Evolutionary conservation across 2,329 filamentous ascomycete genomes (phyloP).

Genomic region (Ophiognomonia clavigignenti-juglandacearum): DNA sequence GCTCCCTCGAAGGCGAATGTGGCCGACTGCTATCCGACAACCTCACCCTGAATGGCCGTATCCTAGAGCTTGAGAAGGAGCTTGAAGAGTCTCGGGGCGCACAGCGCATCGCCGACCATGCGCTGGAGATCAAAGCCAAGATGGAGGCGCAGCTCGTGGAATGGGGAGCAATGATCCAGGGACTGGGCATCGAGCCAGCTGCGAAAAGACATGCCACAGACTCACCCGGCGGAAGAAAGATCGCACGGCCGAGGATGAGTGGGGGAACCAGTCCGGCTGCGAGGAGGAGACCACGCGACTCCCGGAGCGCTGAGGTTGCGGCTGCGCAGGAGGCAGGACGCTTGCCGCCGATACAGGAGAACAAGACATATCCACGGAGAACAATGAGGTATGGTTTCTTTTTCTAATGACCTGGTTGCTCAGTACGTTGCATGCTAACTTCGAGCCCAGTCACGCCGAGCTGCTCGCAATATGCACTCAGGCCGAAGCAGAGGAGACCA

Average conservation of each 20-base stretch:
- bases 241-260: slow-evolving; percentile 36
- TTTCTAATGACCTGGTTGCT: no score
- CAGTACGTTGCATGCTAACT: slow-evolving; percentile 32
- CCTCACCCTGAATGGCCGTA: slow-evolving; percentile 64
- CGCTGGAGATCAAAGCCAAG: slow-evolving; percentile 63
- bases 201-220: slow-evolving; percentile 34
- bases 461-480: slow-evolving; percentile 56
- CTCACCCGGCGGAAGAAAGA: slow-evolving; percentile 35
- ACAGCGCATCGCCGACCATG: slow-evolving; percentile 58
- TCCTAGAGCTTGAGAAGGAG: slow-evolving; percentile 64
- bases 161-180: slow-evolving; percentile 61
- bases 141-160: slow-evolving; percentile 70
- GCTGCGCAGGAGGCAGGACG: slow-evolving; percentile 47
- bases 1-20: slow-evolving; percentile 70
- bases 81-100: slow-evolving; percentile 58
- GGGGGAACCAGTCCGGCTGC: slow-evolving; percentile 47
- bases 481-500: slow-evolving; percentile 41
- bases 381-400: slow-evolving; percentile 58
- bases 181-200: slow-evolving; percentile 58
- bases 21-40: slow-evolving; percentile 75
- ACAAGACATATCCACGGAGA: slow-evolving; percentile 60
- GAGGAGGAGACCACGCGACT: slow-evolving; percentile 47
- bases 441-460: slow-evolving; percentile 47
- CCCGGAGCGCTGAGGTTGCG: slow-evolving; percentile 49
- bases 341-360: slow-evolving; percentile 65